Percentiles rank a stretch among this genome's conserved stretches.
Evolutionary conservation across 352 stramenopile species (phyloP).

Genomic region (Phytophthora sojae): DNA sequence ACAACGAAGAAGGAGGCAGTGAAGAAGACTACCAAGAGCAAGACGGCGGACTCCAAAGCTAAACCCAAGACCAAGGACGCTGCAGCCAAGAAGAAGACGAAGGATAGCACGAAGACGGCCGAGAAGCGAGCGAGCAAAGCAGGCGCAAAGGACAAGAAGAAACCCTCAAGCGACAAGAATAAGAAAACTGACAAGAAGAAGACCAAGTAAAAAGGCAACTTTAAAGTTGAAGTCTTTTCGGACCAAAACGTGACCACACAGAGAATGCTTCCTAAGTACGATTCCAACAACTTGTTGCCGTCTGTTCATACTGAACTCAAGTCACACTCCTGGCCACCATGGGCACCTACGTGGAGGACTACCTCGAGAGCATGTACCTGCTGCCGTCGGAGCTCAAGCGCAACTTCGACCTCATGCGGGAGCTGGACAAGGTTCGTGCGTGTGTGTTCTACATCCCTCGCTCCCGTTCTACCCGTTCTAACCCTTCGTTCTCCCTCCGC

Average conservation of each 20-base stretch:
- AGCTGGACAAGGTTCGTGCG: constrained; percentile 80
- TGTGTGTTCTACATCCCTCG: neutral
- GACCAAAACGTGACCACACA: neutral
- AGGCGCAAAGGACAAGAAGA: constrained; percentile 29
- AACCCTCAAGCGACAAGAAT: constrained; percentile 21
- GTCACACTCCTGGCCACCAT: constrained; percentile 37
- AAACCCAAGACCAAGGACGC: constrained; percentile 30
- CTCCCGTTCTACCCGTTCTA: constrained; percentile 7
- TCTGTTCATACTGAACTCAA: constrained; percentile 20
- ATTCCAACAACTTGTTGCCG: neutral
- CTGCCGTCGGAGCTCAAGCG: constrained; percentile 90
- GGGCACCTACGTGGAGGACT: constrained; percentile 90
- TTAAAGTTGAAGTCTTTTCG: constrained; percentile 10
- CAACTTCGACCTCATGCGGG: constrained; percentile 91
- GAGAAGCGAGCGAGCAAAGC: constrained; percentile 23
- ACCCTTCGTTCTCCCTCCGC: neutral
- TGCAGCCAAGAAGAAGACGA: constrained; percentile 35
- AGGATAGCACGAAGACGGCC: constrained; percentile 10
- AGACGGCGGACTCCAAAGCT: constrained; percentile 17
- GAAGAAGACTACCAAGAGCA: constrained; percentile 15
- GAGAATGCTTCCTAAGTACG: neutral
- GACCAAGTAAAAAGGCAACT: constrained; percentile 22
- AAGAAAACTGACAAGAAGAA: constrained; percentile 34
- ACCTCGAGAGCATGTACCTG: constrained; percentile 91
- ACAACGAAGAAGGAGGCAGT: constrained; percentile 24